Base-by-base conservation (phyloP, 345 rosid genomes). In the Garcia nutans region DNA sequence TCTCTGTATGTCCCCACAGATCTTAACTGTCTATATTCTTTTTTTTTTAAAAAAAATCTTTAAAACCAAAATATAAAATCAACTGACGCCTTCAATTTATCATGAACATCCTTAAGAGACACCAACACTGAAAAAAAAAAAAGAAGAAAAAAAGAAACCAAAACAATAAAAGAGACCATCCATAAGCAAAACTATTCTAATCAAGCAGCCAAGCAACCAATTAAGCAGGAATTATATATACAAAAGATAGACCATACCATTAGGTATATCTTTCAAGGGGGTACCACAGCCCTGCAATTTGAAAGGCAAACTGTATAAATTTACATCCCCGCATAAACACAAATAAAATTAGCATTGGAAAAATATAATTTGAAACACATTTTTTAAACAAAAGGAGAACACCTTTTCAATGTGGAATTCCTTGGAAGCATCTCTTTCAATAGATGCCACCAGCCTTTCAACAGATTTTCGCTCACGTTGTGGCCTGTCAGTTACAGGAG, bases 391-490 rank as follows among this genome's bases (percentile, higher is more conserved):
- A 69, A 72, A 74, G 61, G 49, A 31, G 8, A 63, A 74, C 60
- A 95, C 99, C 98, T 93, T 93, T 78, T 85, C 90, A 73, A 95
- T 85, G 8, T 86, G 90, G 65, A 95, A 79, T 75, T 91, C 99
- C 79, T 67, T 95, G 42, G 75, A 71, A 70, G 91, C 68, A 75
- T 92, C 96, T 81, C 81, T 95, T 64, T 93, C 99, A 72, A 93
- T 52, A 60, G 91, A 69, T 2, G 97, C 92, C 37, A 95, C 99
- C 68, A 95, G 88, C 85, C 99, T 91, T 80, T 95, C 99, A 77
- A 93, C 99, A 74, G 94, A 88, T 78, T 91, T 95, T 19, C 99
- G 84, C 85, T 93, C 97, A 24, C 99, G 92, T 73, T 91, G 96
- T 22, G 97, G 99, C 72, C 99, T 90, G 82, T 92, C 93, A 73